These are phyloP conservation scores for Phytophthora lateralis DNA, from an alignment of 352 stramenopile species.

Conservation along the genomic window DNA sequence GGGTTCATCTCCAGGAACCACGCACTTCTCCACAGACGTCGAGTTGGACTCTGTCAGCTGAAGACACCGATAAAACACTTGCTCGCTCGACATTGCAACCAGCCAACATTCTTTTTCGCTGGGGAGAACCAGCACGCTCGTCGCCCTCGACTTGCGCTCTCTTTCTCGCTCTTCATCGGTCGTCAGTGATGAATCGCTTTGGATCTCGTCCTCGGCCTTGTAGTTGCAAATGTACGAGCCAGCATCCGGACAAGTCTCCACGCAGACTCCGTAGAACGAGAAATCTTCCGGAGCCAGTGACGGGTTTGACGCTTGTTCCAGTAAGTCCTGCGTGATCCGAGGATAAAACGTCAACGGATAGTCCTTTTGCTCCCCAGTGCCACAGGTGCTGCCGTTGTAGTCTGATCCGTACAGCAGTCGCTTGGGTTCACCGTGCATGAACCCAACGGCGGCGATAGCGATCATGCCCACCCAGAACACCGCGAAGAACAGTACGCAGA, in stretches of 20 bases:
- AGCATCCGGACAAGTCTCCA: conserved; percentile 49
- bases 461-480: conserved; percentile 83
- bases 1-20: conserved; percentile 66
- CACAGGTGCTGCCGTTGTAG: conserved; percentile 79
- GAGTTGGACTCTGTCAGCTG: conserved; percentile 66
- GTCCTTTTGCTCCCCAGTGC: conserved; percentile 40
- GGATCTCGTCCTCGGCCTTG: conserved; percentile 62
- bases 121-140: conserved; percentile 36
- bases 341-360: conserved; percentile 72
- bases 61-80: conserved; percentile 85
- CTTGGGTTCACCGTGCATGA: conserved; percentile 70
- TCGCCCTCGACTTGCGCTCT: conserved; percentile 50
- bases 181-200: conserved; percentile 38
- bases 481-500: conserved; percentile 68
- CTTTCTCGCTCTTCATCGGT: conserved; percentile 50
- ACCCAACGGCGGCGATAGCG: conserved; percentile 54
- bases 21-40: conserved; percentile 65
- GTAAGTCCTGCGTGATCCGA: conserved; percentile 75
- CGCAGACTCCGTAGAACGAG: conserved; percentile 79
- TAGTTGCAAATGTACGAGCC: conserved; percentile 80
- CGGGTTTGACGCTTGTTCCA: conserved; percentile 58
- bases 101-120: conserved; percentile 61
- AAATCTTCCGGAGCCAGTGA: conserved; percentile 47
- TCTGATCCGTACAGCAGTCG: conserved; percentile 75
- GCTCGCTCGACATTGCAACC: conserved; percentile 62